Percentiles rank a stretch among this genome's conserved stretches.
Conservation (phyloP, 805 yeast species). For the Starmera caribaea region DNA sequence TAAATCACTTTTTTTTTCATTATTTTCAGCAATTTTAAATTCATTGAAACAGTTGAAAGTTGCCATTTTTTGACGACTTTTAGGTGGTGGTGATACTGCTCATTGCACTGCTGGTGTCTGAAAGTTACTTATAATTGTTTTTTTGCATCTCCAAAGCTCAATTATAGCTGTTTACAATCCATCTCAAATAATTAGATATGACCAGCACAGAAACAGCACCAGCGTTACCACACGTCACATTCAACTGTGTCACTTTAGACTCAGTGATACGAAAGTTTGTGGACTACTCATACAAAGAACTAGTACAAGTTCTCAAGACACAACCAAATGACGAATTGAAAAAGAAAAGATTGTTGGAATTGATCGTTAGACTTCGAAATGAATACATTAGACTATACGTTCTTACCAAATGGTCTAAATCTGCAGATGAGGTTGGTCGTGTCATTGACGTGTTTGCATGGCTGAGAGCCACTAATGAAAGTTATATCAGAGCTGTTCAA, state of each 20-base stretch:
- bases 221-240: constrained; percentile 60
- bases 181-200: too few species aligned
- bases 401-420: constrained; percentile 77
- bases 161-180: too few species aligned
- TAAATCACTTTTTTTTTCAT: too few species aligned
- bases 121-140: too few species aligned
- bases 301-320: constrained; percentile 51
- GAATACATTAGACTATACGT: constrained; percentile 82
- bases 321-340: constrained; percentile 51
- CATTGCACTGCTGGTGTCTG: too few species aligned
- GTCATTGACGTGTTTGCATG: constrained; percentile 83
- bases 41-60: too few species aligned
- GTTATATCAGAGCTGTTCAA: constrained; percentile 52
- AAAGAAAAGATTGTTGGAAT: constrained; percentile 58
- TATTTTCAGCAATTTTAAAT: too few species aligned
- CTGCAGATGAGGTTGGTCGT: constrained; percentile 57
- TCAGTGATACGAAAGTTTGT: constrained; percentile 50
- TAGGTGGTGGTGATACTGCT: too few species aligned
- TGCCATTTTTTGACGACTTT: too few species aligned
- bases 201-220: constrained; percentile 17
- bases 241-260: constrained; percentile 57
- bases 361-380: constrained; percentile 66
- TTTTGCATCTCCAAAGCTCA: too few species aligned
- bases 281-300: constrained; percentile 52
- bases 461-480: constrained; percentile 71